These are phyloP conservation scores for Plasmodium ovale DNA, from an alignment of 169 alveolate species.

Conservation along the genomic window DNA sequence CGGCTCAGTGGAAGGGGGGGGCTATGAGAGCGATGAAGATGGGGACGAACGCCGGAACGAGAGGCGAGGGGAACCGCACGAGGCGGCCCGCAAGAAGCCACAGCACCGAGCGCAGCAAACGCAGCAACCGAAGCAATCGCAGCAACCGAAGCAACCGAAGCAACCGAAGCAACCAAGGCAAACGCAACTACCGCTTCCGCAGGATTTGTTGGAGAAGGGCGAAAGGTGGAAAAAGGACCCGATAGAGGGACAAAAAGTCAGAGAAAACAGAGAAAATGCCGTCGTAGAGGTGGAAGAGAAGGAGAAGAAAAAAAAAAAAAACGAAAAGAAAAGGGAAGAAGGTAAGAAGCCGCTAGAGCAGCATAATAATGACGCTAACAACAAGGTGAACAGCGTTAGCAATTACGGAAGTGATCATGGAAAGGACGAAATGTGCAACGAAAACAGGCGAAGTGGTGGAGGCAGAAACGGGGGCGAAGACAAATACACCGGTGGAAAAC, in stretches of 20 bases:
- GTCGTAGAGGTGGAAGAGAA: constrained; percentile 6
- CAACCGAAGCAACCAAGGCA: neutral
- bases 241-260: neutral
- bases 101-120: constrained; percentile 1
- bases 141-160: no score
- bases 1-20: neutral
- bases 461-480: neutral
- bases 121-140: no score
- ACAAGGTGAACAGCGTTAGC: neutral
- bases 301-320: constrained; percentile 12
- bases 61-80: neutral
- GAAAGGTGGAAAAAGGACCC: neutral
- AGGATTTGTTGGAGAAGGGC: no score
- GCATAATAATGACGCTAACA: neutral
- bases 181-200: no score
- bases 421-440: neutral
- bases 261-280: neutral
- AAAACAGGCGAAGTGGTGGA: neutral
- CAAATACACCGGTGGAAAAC: neutral
- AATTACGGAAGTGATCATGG: neutral
- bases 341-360: neutral
- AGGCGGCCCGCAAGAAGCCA: neutral
- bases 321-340: constrained; percentile 1
- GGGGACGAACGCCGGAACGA: neutral
- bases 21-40: neutral